These are phyloP conservation scores for Candida gigantensis DNA, from an alignment of 1,139 yeast species.

Conservation along the genomic window DNA sequence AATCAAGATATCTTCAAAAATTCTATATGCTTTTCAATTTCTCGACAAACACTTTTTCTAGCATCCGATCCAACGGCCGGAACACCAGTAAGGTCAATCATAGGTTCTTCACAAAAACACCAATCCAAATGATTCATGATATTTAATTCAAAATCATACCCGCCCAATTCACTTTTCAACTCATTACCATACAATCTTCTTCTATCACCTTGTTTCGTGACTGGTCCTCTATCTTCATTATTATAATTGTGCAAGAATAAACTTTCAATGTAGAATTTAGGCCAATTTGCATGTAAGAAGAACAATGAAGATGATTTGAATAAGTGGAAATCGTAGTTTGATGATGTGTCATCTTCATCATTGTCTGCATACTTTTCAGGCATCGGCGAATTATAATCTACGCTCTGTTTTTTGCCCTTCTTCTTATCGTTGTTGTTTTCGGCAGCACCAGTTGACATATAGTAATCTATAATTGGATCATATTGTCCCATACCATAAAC, in stretches of 20 bases:
- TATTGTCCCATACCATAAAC: constrained; percentile 42
- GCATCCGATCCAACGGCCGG: constrained; percentile 24
- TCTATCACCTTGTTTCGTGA: constrained; percentile 19
- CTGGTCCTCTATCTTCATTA: constrained; percentile 31
- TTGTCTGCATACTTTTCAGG: constrained; percentile 25
- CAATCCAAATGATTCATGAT: constrained; percentile 28
- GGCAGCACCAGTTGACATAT: constrained; percentile 20
- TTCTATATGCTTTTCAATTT: constrained; percentile 26
- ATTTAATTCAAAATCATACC: constrained; percentile 31
- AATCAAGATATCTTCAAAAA: constrained; percentile 19
- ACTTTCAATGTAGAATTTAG: constrained; percentile 28
- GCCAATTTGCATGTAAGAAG: constrained; percentile 45
- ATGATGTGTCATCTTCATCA: constrained; percentile 20
- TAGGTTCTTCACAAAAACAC: constrained; percentile 29
- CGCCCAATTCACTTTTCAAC: constrained; percentile 27
- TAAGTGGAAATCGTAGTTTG: constrained; percentile 32
- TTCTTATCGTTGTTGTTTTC: constrained; percentile 3
- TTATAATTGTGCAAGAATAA: constrained; percentile 25
- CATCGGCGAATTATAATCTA: constrained; percentile 18
- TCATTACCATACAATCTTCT: constrained; percentile 32
- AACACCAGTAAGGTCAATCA: constrained; percentile 22
- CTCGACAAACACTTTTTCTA: constrained; percentile 25
- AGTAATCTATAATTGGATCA: constrained; percentile 36
- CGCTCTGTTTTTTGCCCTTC: too few relatives aligned
- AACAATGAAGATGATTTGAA: constrained; percentile 30